A percentile compares a stretch with the other conserved stretches of the same genome.
phyloP scores from a whole-genome alignment of 2,329 filamentous ascomycete species.

The Didymella segeticola region DNA sequence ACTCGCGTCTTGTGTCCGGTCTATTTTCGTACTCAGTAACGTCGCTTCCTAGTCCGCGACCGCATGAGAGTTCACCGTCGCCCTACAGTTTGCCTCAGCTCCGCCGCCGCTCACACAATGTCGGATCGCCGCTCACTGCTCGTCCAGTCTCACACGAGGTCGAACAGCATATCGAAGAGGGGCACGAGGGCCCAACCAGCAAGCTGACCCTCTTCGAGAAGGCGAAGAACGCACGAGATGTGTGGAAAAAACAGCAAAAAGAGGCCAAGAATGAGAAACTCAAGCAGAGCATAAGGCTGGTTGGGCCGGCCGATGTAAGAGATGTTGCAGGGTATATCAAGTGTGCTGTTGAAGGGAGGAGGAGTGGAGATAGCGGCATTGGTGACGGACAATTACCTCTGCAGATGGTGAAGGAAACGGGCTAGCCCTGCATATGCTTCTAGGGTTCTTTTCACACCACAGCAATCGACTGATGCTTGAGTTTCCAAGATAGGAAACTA shows the following conservation, averaged over 20 bases:
- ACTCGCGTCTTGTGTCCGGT: neutral
- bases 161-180: neutral
- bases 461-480: too few species aligned
- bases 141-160: neutral
- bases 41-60: neutral
- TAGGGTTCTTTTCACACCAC: too few species aligned
- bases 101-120: constrained; percentile 7
- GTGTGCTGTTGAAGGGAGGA: constrained; percentile 3
- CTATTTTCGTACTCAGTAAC: constrained; percentile 1
- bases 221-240: constrained; percentile 31
- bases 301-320: constrained; percentile 39
- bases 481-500: too few species aligned
- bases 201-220: constrained; percentile 23
- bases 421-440: neutral
- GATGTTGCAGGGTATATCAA: constrained; percentile 25
- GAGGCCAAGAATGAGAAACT: constrained; percentile 35
- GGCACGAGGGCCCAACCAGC: neutral
- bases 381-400: neutral
- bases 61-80: neutral
- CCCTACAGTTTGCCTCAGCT: neutral
- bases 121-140: constrained; percentile 4
- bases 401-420: neutral
- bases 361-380: constrained; percentile 1
- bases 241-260: constrained; percentile 27
- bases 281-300: constrained; percentile 41